Conservation (phyloP, 2,329 filamentous ascomycete genomes). For the Rutstroemia sydowiana region DNA sequence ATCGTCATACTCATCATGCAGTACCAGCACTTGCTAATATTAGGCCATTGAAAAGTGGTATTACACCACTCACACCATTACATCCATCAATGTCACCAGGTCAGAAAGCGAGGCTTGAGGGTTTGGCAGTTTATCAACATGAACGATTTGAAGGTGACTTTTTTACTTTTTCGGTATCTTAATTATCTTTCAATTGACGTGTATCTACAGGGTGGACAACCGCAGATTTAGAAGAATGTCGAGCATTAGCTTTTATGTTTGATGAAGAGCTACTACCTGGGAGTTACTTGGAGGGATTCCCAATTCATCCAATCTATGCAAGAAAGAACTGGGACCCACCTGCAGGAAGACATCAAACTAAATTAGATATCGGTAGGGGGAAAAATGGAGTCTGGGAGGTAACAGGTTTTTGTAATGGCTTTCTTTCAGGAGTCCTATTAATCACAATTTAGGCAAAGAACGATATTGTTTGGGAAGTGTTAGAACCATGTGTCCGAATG, state of each 20-base stretch:
- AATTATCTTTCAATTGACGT: too few species aligned
- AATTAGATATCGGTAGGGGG: neutral
- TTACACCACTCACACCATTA: neutral
- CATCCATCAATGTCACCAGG: neutral
- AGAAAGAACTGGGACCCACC: neutral
- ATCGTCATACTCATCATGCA: neutral
- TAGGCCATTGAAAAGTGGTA: neutral
- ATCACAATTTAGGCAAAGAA: neutral
- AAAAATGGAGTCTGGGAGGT: neutral
- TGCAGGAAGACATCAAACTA: neutral
- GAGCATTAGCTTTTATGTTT: neutral
- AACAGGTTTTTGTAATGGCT: neutral
- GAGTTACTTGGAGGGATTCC: neutral
- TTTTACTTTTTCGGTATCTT: too few species aligned
- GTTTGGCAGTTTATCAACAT: neutral
- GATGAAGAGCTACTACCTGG: neutral
- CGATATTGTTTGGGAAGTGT: neutral
- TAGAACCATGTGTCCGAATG: neutral
- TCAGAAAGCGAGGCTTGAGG: neutral
- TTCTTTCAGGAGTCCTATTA: neutral
- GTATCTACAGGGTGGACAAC: neutral
- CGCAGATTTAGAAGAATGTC: neutral
- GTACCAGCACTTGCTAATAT: neutral
- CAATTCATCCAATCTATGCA: neutral
- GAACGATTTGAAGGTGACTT: neutral